phyloP scores from a whole-genome alignment of 805 yeast genomes.

The Starmerella floris region DNA sequence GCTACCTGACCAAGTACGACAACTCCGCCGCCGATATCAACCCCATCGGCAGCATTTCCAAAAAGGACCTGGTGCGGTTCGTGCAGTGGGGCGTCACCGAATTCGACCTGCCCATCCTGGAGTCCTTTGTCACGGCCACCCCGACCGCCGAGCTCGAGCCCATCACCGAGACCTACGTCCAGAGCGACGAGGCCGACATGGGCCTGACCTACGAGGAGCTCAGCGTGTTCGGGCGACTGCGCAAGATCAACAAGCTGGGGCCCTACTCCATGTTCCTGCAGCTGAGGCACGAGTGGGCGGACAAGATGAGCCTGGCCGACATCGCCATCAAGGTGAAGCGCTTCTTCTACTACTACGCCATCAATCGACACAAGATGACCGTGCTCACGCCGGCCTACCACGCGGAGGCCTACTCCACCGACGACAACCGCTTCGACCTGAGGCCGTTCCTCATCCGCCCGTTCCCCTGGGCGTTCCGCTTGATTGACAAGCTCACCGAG shows the following conservation, averaged over 20 bases:
- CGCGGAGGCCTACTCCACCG: constrained; percentile 97
- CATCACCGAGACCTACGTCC: constrained; percentile 79
- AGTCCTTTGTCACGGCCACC: constrained; percentile 72
- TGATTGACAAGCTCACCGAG: constrained; percentile 63
- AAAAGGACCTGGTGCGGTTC: constrained; percentile 77
- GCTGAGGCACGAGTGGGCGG: constrained; percentile 74
- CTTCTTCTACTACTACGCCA: constrained; percentile 86
- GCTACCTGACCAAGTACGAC: constrained; percentile 91
- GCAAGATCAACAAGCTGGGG: constrained; percentile 90
- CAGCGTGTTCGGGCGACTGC: constrained; percentile 74
- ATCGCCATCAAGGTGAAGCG: constrained; percentile 85
- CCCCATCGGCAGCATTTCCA: constrained; percentile 98
- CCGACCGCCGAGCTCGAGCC: constrained; percentile 99
- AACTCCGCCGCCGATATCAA: constrained; percentile 95
- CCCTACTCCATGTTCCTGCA: constrained; percentile 91
- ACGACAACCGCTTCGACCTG: constrained; percentile 89
- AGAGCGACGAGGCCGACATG: constrained; percentile 95
- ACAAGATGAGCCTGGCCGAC: constrained; percentile 63
- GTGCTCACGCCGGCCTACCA: constrained; percentile 95
- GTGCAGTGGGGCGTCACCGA: constrained; percentile 61
- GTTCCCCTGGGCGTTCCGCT: constrained; percentile 77
- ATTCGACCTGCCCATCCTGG: constrained; percentile 64
- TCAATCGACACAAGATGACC: constrained; percentile 94
- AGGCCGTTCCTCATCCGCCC: constrained; percentile 93
- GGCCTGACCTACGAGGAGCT: constrained; percentile 95